Conservation (phyloP, 2,329 filamentous ascomycete species). For the Diplodia scrobiculata region DNA sequence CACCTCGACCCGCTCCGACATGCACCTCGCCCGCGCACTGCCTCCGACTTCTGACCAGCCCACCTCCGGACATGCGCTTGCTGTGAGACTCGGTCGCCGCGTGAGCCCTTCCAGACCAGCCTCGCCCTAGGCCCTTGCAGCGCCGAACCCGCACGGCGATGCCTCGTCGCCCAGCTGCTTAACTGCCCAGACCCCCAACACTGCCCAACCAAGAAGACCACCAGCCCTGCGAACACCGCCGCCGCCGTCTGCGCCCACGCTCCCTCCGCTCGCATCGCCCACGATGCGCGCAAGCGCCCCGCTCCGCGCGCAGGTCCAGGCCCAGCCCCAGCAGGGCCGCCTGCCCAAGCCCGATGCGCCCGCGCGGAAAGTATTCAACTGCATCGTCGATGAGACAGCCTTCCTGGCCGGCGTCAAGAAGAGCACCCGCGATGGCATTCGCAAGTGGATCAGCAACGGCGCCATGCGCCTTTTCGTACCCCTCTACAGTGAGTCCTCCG, state of each 20-base stretch:
- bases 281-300: slow-evolving; percentile 27
- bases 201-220: slow-evolving; percentile 1
- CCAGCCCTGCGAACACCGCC: background rate
- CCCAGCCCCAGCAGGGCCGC: slow-evolving; percentile 20
- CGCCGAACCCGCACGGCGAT: slow-evolving; percentile 27
- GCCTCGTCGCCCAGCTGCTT: slow-evolving; percentile 25
- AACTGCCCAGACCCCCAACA: slow-evolving; percentile 19
- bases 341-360: slow-evolving; percentile 30
- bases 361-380: slow-evolving; percentile 55
- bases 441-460: slow-evolving; percentile 55
- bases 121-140: slow-evolving; percentile 28
- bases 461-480: slow-evolving; percentile 56
- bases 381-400: slow-evolving; percentile 57
- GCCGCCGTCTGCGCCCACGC: slow-evolving; percentile 1
- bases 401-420: slow-evolving; percentile 55
- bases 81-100: slow-evolving; percentile 21
- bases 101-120: slow-evolving; percentile 21
- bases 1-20: slow-evolving; percentile 26
- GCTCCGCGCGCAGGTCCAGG: slow-evolving; percentile 26
- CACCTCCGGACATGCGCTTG: slow-evolving; percentile 22
- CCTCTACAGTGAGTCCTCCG: slow-evolving; percentile 49
- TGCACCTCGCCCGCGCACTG: slow-evolving; percentile 22
- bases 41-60: slow-evolving; percentile 16
- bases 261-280: background rate
- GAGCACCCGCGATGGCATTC: slow-evolving; percentile 55